Evolutionary conservation across 768 basidiomycete genomes (phyloP).

Genomic region (Galerina marginata): DNA sequence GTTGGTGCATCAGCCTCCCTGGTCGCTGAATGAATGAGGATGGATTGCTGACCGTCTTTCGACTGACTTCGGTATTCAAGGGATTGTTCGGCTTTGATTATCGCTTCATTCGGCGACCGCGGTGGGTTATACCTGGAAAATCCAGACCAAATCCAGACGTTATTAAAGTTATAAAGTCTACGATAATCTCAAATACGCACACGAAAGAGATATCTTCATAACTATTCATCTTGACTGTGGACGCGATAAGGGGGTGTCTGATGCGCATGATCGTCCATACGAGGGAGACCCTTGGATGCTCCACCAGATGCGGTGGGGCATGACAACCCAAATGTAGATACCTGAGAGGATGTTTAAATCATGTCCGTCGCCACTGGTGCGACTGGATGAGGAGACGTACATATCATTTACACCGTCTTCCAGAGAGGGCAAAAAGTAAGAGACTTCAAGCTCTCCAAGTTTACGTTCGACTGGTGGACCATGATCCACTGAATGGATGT

Average conservation of each 20-base stretch:
- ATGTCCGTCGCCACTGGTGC: not conserved
- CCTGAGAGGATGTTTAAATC: conserved; percentile 44
- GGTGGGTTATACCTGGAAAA: conserved; percentile 23
- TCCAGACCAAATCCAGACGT: conserved; percentile 31
- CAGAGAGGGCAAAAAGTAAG: conserved; percentile 82
- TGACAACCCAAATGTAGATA: conserved; percentile 78
- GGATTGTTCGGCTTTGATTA: conserved; percentile 14
- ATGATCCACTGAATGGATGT: too few species aligned
- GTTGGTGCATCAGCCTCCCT: not conserved
- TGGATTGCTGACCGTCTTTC: conserved; percentile 53
- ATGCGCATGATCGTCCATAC: conserved; percentile 77
- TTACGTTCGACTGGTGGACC: conserved; percentile 46
- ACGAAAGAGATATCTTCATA: conserved; percentile 72
- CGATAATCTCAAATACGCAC: conserved; percentile 43
- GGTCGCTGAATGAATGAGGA: not conserved
- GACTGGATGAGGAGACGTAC: conserved; percentile 47
- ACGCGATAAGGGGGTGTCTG: conserved; percentile 74
- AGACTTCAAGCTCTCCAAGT: conserved; percentile 77
- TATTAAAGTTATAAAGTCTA: conserved; percentile 20
- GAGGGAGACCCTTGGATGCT: conserved; percentile 51
- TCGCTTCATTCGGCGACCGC: conserved; percentile 19
- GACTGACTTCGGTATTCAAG: conserved; percentile 55
- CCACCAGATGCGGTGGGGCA: conserved; percentile 49
- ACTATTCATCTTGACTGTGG: conserved; percentile 59
- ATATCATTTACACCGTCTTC: conserved; percentile 87